A percentile compares a stretch with the other conserved stretches of the same genome.
phyloP scores from a whole-genome alignment of 2,329 filamentous ascomycete genomes.

The Fonsecaea pedrosoi region DNA sequence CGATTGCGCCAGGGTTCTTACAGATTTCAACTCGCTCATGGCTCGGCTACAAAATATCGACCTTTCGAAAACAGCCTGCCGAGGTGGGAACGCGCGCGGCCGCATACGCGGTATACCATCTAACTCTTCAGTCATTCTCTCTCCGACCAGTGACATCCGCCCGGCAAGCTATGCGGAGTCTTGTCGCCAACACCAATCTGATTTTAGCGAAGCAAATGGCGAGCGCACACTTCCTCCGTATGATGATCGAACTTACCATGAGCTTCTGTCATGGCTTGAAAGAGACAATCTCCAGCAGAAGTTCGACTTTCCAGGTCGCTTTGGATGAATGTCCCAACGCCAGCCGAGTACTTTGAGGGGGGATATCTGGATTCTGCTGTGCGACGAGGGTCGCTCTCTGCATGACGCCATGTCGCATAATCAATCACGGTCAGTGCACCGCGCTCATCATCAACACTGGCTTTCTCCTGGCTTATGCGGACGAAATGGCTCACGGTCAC shows the following conservation, averaged over 20 bases:
- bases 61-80: conserved; percentile 15
- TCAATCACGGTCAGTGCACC: not conserved
- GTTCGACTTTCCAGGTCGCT: conserved; percentile 25
- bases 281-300: conserved; percentile 24
- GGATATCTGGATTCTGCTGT: not conserved
- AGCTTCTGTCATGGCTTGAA: conserved; percentile 25
- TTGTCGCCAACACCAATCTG: conserved; percentile 12
- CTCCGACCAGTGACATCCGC: conserved; percentile 4
- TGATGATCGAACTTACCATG: conserved; percentile 21
- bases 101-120: conserved; percentile 16
- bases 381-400: not conserved
- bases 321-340: conserved; percentile 5
- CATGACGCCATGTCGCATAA: not conserved
- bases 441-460: not conserved
- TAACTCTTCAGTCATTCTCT: conserved; percentile 17
- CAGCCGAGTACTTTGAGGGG: not conserved
- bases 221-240: not conserved
- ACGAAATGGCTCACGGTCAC: conserved; percentile 25
- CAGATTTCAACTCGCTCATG: conserved; percentile 26
- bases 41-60: conserved; percentile 19
- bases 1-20: conserved; percentile 25
- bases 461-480: not conserved
- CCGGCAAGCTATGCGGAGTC: conserved; percentile 13
- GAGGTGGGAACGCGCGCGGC: not conserved
- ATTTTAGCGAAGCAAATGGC: not conserved